These are phyloP conservation scores for Letharia lupina DNA, from an alignment of 495 filamentous ascomycete genomes.

Conservation along the genomic window DNA sequence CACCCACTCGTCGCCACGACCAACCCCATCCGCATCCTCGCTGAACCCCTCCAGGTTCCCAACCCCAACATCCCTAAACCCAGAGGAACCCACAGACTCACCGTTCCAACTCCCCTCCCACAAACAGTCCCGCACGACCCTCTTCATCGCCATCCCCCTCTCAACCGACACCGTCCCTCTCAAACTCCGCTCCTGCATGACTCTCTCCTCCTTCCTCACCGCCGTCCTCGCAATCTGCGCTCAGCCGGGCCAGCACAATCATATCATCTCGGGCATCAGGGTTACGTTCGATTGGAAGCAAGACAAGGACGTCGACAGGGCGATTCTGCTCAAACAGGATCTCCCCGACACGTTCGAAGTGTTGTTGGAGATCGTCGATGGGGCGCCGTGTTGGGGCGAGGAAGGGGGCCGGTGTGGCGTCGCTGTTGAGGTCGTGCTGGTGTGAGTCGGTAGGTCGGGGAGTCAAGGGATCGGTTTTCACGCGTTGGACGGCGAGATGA, in stretches of 20 bases:
- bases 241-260: not conserved
- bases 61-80: not conserved
- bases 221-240: not conserved
- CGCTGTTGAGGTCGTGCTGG: conserved; percentile 6
- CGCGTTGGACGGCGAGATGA: not conserved
- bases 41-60: not conserved
- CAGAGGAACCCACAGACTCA: not conserved
- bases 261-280: not conserved
- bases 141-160: conserved; percentile 7
- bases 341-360: not conserved
- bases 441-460: not conserved
- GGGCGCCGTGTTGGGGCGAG: not conserved
- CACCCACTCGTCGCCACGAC: not conserved
- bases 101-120: not conserved
- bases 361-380: not conserved
- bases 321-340: not conserved
- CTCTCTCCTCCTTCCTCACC: not conserved
- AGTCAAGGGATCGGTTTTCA: not conserved
- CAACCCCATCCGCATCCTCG: not conserved
- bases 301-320: not conserved
- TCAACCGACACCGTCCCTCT: conserved; percentile 1
- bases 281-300: not conserved
- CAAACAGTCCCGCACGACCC: conserved; percentile 7
- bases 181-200: conserved; percentile 8
- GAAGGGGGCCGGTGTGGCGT: conserved; percentile 5